These are phyloP conservation scores for Retiboletus flavoniger DNA, from an alignment of 1,284 basidiomycete species.

Conservation along the genomic window DNA sequence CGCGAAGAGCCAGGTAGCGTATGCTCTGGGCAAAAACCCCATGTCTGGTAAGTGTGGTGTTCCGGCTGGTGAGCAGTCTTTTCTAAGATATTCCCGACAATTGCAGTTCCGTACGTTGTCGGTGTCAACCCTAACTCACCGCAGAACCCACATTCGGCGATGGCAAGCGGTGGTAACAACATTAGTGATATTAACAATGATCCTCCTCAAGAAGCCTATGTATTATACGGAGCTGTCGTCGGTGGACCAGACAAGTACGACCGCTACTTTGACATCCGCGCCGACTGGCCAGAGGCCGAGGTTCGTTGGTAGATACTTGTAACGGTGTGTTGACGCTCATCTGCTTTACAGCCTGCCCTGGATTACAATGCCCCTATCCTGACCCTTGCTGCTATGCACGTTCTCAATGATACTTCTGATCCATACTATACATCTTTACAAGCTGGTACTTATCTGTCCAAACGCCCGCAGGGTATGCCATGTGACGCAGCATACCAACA, in stretches of 20 bases:
- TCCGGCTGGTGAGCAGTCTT: neutral
- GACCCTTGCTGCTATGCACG: slow-evolving; percentile 74
- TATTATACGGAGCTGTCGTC: slow-evolving; percentile 84
- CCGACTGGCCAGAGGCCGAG: slow-evolving; percentile 81
- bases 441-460: slow-evolving; percentile 63
- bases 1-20: slow-evolving; percentile 76
- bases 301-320: slow-evolving; percentile 33
- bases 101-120: slow-evolving; percentile 73
- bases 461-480: slow-evolving; percentile 64
- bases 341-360: slow-evolving; percentile 55
- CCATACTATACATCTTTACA: slow-evolving; percentile 75
- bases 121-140: slow-evolving; percentile 89
- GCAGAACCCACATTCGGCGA: slow-evolving; percentile 83
- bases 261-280: slow-evolving; percentile 80
- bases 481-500: slow-evolving; percentile 70
- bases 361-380: slow-evolving; percentile 88
- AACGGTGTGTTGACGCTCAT: slow-evolving; percentile 18
- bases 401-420: slow-evolving; percentile 65
- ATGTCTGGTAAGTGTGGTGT: slow-evolving; percentile 56
- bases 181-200: slow-evolving; percentile 68
- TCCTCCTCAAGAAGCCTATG: slow-evolving; percentile 68
- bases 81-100: slow-evolving; percentile 1
- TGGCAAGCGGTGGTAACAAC: slow-evolving; percentile 79
- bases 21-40: slow-evolving; percentile 82
- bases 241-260: slow-evolving; percentile 83